A percentile compares a stretch with the other conserved stretches of the same genome.
Conservation (phyloP, 2,329 filamentous ascomycete genomes). For the Aspergillus aculeatinus region DNA sequence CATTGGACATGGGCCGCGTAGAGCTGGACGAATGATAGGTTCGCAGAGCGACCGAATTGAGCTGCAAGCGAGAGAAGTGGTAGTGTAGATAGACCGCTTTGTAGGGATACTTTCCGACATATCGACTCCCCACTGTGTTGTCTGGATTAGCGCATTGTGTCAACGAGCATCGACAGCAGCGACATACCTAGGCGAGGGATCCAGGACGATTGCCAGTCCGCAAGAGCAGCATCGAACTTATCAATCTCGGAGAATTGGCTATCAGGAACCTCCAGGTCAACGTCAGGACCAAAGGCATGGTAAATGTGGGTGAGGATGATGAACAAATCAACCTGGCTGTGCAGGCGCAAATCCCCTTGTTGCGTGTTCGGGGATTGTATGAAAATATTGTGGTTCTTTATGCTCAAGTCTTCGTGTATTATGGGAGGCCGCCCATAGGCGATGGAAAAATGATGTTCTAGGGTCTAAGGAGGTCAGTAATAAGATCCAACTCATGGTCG, state of each 20-base stretch:
- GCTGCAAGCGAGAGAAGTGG: conserved; percentile 52
- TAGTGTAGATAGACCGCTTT: conserved; percentile 53
- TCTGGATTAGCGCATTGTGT: background rate
- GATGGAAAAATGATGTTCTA: conserved; percentile 47
- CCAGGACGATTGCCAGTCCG: conserved; percentile 40
- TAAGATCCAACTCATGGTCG: background rate
- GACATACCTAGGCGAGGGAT: conserved; percentile 35
- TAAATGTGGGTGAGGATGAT: conserved; percentile 47
- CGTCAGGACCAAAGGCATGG: conserved; percentile 46
- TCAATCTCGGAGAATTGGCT: conserved; percentile 43
- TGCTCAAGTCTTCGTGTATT: conserved; percentile 42
- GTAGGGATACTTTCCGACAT: conserved; percentile 51
- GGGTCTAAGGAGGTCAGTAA: conserved; percentile 29
- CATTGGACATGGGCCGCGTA: conserved; percentile 42
- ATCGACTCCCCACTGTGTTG: conserved; percentile 43
- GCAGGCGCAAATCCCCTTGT: conserved; percentile 38
- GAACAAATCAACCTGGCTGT: conserved; percentile 46
- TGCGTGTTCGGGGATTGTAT: conserved; percentile 30
- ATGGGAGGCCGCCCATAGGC: conserved; percentile 47
- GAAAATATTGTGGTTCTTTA: conserved; percentile 38
- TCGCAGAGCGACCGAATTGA: conserved; percentile 52
- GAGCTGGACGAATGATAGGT: conserved; percentile 44
- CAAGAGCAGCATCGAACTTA: conserved; percentile 41
- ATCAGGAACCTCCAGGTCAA: conserved; percentile 42
- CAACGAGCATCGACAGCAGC: background rate